Base-by-base conservation (phyloP, 257 asterid genomes). In the Avicennia marina region DNA sequence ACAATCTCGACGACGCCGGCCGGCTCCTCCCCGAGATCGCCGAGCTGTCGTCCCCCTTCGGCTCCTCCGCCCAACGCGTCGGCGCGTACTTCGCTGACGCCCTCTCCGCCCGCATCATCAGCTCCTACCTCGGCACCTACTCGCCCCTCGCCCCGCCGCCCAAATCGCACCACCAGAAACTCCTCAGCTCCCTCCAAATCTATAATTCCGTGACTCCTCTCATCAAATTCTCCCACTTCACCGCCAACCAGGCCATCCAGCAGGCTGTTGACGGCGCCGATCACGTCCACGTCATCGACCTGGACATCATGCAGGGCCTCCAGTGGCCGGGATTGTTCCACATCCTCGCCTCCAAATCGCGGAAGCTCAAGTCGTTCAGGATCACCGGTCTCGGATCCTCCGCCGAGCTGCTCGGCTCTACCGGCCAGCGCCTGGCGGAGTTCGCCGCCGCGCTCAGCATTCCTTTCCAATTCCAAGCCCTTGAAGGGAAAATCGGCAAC, bases 251-350 rank as follows among this genome's bases (percentile, higher is more conserved):
- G 20, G 98, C 98, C 34, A 90, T 90, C 52, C 91, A 75, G 66
- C 87, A 75, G 11, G 94, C 91, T 3, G 72, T 86, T 22, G 91
- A 83, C 69, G 83, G 87, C 40, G 85, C 78, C 77, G 96, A 90
- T 47, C 85, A 77, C 62, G 94, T 87, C 69, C 98, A 90, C 80
- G 72, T 90, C 72, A 87, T 90, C 81, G 98, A 89, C 63, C 87
- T 89, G 53, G 95, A 90, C 77, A 79, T 90, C 60, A 90, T 90
- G 96, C 98, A 87, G 67, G 98, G 98, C 11, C 98, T 90, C 60
- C 96, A 90, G 26, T 90, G 98, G 98, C 98, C 98, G 0, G 96
- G 96, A 29, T 70, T 88, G 55, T 88, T 88, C 74, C 95, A 88
- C 75, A 88, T 88, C 63, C 75, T 88, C 47, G 86, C 95, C 16